Evolutionary conservation across 345 rosid species (phyloP), one percentile per base, ranked within the genome.

Genomic region (Cardamine chenopodiifolia): DNA sequence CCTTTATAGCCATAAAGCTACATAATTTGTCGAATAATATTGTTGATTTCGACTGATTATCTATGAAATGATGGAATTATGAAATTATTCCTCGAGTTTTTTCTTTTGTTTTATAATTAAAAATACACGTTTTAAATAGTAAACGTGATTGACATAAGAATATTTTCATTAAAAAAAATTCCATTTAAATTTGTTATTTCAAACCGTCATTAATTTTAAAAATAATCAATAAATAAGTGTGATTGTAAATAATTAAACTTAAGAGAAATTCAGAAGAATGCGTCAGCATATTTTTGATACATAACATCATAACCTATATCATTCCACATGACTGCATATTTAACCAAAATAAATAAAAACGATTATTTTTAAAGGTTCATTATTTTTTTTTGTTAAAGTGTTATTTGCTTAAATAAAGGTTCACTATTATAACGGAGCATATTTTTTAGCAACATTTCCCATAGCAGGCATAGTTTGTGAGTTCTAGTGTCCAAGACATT

Each of bases 401-500:
- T n/a, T n/a, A n/a, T n/a, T n/a, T n/a, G n/a, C n/a, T n/a, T n/a
- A n/a, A n/a, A n/a, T n/a, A n/a, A n/a, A n/a, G n/a, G n/a, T n/a
- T 34, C 14, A 60, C 4, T 52, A 31, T n/a, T 19, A 63, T 7
- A 73, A 31, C 28, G 55, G 23, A 17, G 3, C 7, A 0, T 64
- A 10, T 45, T 25, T 59, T 17, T 56, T 56, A 47, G 53, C 61
- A 58, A 67, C 35, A 15, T 49, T 37, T 39, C 54, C 61, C 25
- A 58, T 35, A 57, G 44, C 47, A 57, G 32, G 42, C 12, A 57
- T 58, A 48, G 53, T 66, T 58, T 59, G 49, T 40, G 49, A 75
- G 42, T 68, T 75, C 32, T 69, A 68, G 26, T 50, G 74, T 64
- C 74, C 63, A 40, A 61, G 54, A 61, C 64, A 61, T 68, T 29